Evolutionary conservation across 352 stramenopile species (phyloP).

Genomic region (Globisporangium mamillatum): DNA sequence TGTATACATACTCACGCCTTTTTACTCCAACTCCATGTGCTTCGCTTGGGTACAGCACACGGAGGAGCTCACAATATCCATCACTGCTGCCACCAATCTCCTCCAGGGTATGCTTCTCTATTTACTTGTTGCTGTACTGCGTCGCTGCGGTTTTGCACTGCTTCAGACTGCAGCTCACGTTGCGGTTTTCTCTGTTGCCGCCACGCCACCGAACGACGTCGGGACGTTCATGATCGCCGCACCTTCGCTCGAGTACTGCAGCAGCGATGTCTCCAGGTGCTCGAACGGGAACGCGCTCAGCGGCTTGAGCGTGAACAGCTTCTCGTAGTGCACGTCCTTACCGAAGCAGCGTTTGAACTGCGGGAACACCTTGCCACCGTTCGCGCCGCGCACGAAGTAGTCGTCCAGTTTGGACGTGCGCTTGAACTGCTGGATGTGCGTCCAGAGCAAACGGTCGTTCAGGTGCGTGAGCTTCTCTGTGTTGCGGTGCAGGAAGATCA

Average conservation of each 20-base stretch:
- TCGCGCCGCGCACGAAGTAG: constrained; percentile 59
- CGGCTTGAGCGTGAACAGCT: constrained; percentile 62
- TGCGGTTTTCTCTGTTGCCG: background rate
- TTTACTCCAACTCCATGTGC: too few relatives aligned
- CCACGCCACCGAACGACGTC: background rate
- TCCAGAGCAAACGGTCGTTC: constrained; percentile 49
- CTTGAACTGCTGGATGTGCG: constrained; percentile 61
- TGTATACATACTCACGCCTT: too few relatives aligned
- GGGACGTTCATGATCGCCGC: constrained; percentile 12
- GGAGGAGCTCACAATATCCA: too few relatives aligned
- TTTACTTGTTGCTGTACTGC: background rate
- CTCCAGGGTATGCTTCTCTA: background rate
- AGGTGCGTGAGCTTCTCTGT: constrained; percentile 20
- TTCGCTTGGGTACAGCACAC: too few relatives aligned
- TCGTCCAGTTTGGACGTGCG: constrained; percentile 31
- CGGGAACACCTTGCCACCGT: constrained; percentile 64
- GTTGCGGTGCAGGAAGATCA: constrained; percentile 31
- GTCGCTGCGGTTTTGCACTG: background rate
- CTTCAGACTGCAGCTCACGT: background rate
- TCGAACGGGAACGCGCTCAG: constrained; percentile 67
- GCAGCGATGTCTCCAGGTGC: constrained; percentile 35
- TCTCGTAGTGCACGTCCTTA: constrained; percentile 67
- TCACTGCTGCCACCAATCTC: too few relatives aligned
- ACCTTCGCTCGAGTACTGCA: constrained; percentile 8
- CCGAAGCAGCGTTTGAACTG: constrained; percentile 70